These are phyloP conservation scores for Colletotrichum incanum DNA, from an alignment of 2,329 filamentous ascomycete genomes.

Conservation along the genomic window DNA sequence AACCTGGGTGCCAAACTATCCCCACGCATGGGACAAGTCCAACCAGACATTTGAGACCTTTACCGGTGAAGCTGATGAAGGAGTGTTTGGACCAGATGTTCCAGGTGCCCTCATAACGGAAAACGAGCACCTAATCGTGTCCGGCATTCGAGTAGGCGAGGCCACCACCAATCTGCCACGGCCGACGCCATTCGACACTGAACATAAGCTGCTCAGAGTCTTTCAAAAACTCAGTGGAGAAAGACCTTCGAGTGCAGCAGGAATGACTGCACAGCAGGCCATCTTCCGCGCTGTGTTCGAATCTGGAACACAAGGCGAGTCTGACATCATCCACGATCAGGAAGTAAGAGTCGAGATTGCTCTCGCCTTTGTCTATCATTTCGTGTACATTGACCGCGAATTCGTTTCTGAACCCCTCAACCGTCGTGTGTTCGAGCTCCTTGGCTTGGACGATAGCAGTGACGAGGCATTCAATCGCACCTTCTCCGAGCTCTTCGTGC, in stretches of 20 bases:
- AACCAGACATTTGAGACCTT: neutral
- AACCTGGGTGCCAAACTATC: constrained; percentile 8
- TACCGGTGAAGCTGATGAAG: neutral
- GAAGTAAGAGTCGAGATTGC: neutral
- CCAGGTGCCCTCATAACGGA: neutral
- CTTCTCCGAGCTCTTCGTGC: neutral
- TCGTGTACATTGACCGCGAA: neutral
- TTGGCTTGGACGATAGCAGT: neutral
- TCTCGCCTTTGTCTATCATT: neutral
- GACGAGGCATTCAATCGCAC: neutral
- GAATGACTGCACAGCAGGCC: neutral
- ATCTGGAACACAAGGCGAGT: neutral
- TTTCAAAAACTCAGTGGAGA: no score
- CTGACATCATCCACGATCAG: neutral
- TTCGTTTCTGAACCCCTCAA: neutral
- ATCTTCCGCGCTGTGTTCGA: neutral
- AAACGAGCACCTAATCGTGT: neutral
- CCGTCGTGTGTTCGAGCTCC: neutral
- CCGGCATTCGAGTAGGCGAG: constrained; percentile 1
- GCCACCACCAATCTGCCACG: neutral
- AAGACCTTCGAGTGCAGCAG: no score
- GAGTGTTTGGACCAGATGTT: neutral
- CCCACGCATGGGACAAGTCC: neutral
- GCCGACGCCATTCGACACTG: neutral
- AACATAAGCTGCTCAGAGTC: neutral